phyloP scores from a whole-genome alignment of 495 filamentous ascomycete genomes.

The Filosporella fistucella region DNA sequence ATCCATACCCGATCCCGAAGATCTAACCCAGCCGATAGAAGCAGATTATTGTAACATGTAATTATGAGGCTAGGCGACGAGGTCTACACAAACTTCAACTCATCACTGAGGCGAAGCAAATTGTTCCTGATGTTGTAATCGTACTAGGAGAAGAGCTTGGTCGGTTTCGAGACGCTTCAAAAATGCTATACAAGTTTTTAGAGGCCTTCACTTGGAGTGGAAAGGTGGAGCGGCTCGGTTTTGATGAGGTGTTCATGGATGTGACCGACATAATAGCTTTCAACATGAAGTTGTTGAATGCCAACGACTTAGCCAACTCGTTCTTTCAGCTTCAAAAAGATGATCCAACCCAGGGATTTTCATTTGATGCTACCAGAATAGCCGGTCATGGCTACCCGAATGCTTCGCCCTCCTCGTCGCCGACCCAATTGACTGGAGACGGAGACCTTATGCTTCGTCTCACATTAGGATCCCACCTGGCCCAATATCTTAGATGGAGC shows the following conservation, averaged over 20 bases:
- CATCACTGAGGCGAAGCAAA: constrained; percentile 72
- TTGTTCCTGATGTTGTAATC: constrained; percentile 81
- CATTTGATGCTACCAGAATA: constrained; percentile 63
- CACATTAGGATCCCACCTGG: constrained; percentile 69
- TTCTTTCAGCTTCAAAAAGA: constrained; percentile 75
- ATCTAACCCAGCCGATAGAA: constrained; percentile 43
- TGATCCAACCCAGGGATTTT: constrained; percentile 77
- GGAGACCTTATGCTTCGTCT: constrained; percentile 46
- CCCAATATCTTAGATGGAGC: constrained; percentile 60
- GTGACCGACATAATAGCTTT: constrained; percentile 81
- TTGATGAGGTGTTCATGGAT: constrained; percentile 78
- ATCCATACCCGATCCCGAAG: neutral
- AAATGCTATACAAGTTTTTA: constrained; percentile 68
- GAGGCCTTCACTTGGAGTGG: constrained; percentile 67
- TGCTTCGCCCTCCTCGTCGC: constrained; percentile 8
- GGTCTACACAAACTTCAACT: constrained; percentile 82
- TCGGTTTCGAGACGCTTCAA: constrained; percentile 80
- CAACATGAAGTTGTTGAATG: constrained; percentile 69
- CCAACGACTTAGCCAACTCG: constrained; percentile 54
- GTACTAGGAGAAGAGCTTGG: constrained; percentile 84
- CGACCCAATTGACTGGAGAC: constrained; percentile 1
- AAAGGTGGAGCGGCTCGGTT: constrained; percentile 73
- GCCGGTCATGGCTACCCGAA: constrained; percentile 54
- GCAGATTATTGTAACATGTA: constrained; percentile 90
- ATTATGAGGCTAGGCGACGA: constrained; percentile 76